Percentiles rank a stretch among this genome's conserved stretches.
Evolutionary conservation across 2,329 filamentous ascomycete genomes (phyloP).

Genomic region (Hypoxylon sp.): DNA sequence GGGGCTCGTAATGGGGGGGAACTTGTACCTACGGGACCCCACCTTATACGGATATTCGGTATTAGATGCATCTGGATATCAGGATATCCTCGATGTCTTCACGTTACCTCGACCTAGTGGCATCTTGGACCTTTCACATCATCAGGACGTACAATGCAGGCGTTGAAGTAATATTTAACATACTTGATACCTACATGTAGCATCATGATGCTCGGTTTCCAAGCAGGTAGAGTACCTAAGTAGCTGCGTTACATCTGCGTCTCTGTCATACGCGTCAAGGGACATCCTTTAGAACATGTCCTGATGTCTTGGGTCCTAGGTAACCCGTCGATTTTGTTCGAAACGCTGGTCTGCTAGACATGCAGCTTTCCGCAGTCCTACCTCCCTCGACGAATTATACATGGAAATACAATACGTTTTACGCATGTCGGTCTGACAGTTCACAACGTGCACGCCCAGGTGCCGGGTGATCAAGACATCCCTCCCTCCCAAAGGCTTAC

Average conservation of each 20-base stretch:
- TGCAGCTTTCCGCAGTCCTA: slow-evolving; percentile 26
- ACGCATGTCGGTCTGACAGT: slow-evolving; percentile 1
- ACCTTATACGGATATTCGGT: slow-evolving; percentile 23
- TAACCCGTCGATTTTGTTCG: slow-evolving; percentile 23
- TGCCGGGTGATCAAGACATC: too few relatives aligned
- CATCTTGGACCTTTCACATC: too few relatives aligned
- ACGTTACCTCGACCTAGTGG: too few relatives aligned
- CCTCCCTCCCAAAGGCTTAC: slow-evolving; percentile 1
- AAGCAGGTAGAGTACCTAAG: not conserved
- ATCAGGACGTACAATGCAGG: too few relatives aligned
- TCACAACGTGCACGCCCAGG: not conserved
- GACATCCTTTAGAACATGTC: not conserved
- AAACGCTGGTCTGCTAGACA: slow-evolving; percentile 24
- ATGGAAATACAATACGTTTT: slow-evolving; percentile 1
- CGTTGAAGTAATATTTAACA: not conserved
- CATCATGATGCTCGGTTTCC: not conserved
- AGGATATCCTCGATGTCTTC: slow-evolving; percentile 3
- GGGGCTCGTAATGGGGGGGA: not conserved
- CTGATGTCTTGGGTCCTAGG: slow-evolving; percentile 3
- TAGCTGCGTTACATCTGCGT: not conserved
- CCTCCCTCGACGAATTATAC: slow-evolving; percentile 1
- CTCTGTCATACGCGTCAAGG: not conserved
- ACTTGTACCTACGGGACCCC: slow-evolving; percentile 4
- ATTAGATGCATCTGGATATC: slow-evolving; percentile 25
- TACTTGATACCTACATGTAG: not conserved